A percentile compares a stretch with the other conserved stretches of the same genome.
Conservation (phyloP, 2,329 filamentous ascomycete genomes). For the Penicillium freii region DNA sequence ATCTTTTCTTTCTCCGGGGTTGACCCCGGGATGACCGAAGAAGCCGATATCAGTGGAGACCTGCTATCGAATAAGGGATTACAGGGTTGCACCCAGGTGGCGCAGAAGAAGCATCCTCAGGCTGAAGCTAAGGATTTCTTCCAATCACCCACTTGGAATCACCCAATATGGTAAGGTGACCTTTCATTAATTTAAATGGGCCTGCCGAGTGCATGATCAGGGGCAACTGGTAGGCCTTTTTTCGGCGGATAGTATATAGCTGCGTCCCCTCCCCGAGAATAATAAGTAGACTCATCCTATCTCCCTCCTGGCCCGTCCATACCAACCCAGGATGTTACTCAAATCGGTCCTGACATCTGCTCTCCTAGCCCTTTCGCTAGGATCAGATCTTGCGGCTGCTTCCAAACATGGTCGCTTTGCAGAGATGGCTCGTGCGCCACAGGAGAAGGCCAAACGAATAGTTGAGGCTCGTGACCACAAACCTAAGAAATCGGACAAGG, state of each 20-base stretch:
- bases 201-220: background rate
- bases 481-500: slow-evolving; percentile 15
- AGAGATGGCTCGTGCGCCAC: slow-evolving; percentile 23
- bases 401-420: slow-evolving; percentile 28
- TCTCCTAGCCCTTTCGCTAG: slow-evolving; percentile 22
- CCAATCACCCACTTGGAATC: background rate
- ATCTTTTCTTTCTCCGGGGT: slow-evolving; percentile 10
- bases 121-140: background rate
- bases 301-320: background rate
- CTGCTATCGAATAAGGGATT: slow-evolving; percentile 2
- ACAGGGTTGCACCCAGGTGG: background rate
- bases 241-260: background rate
- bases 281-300: background rate
- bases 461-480: slow-evolving; percentile 8
- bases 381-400: slow-evolving; percentile 20
- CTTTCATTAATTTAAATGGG: background rate
- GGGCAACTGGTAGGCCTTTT: background rate
- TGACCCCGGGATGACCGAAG: slow-evolving; percentile 4
- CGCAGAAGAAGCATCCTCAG: slow-evolving; percentile 13
- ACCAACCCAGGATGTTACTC: slow-evolving; percentile 25
- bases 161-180: background rate
- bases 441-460: slow-evolving; percentile 23
- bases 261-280: background rate
- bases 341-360: slow-evolving; percentile 26
- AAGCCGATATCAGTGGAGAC: slow-evolving; percentile 15